Percentiles rank a stretch among this genome's conserved stretches.
phyloP scores from a whole-genome alignment of 768 basidiomycete genomes.

The Cystofilobasidium macerans region DNA sequence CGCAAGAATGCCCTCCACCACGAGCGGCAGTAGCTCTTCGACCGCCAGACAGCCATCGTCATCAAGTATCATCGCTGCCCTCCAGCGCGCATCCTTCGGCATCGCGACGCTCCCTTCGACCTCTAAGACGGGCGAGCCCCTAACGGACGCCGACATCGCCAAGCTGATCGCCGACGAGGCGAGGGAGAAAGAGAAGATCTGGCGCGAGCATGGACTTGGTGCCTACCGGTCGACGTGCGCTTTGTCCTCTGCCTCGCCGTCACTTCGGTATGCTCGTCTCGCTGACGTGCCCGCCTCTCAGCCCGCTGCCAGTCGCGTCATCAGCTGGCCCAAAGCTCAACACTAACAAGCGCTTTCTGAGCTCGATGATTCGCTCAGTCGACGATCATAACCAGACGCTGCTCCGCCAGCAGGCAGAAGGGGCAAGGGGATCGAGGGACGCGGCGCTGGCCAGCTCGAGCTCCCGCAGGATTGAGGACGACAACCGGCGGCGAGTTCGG shows the following conservation, averaged over 20 bases:
- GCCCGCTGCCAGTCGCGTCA: slow-evolving; percentile 47
- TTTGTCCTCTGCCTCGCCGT: too few relatives aligned
- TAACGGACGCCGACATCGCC: slow-evolving; percentile 44
- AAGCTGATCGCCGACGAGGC: slow-evolving; percentile 87
- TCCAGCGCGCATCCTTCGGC: slow-evolving; percentile 22
- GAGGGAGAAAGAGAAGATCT: slow-evolving; percentile 75
- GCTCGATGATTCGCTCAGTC: slow-evolving; percentile 71
- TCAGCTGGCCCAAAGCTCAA: slow-evolving; percentile 48
- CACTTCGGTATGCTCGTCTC: neutral
- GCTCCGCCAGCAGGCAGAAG: slow-evolving; percentile 34
- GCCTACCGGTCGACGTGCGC: slow-evolving; percentile 46
- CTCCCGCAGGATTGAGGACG: too few relatives aligned
- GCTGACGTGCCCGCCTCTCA: neutral
- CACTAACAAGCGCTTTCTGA: slow-evolving; percentile 47
- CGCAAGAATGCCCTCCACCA: too few relatives aligned
- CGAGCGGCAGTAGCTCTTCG: too few relatives aligned
- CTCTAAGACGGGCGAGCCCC: neutral
- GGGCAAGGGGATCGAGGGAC: slow-evolving; percentile 9
- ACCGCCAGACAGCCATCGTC: slow-evolving; percentile 12
- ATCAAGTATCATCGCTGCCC: slow-evolving; percentile 8
- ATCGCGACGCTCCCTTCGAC: neutral
- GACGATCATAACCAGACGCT: slow-evolving; percentile 91
- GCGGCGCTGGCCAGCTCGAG: neutral
- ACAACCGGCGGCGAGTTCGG: too few relatives aligned
- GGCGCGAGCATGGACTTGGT: slow-evolving; percentile 59